Base-by-base conservation (phyloP, 1,284 basidiomycete species). In the Malassezia yamatoensis region DNA sequence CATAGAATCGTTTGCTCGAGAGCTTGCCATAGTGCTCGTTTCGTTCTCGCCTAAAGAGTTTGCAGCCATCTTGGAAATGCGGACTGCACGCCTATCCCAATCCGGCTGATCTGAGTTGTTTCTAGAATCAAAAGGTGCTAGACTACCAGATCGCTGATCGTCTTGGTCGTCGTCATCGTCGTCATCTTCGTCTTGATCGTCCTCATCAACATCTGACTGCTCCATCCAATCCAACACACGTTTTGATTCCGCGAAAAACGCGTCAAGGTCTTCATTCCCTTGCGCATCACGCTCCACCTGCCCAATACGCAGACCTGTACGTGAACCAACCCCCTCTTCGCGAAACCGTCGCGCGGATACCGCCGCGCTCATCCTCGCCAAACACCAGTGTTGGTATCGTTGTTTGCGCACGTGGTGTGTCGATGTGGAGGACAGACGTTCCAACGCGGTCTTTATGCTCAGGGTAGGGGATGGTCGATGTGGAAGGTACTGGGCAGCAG, bases 211-310 rank as follows among this genome's bases (percentile, higher is more conserved):
- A 10, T 76, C 77, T 16, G 80, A 59, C 51, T 76, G 65, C 62
- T 75, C 69, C 12, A 49, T 59, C 13, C 63, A 64, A 37, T 73
- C 67, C 45, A 75, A 64, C 54, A 64, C 70, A 42, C 67, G 61
- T 38, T 67, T 73, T 45, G 63, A 66, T 15, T 68, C 70, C 24
- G 62, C 61, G 60, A 67, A 67, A 54, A 71, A 74, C 13, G 63
- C 70, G 35, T 72, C 67, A 15, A 71, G 53, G 35, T 70, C 63
- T 10, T 68, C 64, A 46, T 69, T 54, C 10, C 88, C 90, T 68
- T 89, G 86, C 13, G 84, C 84, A 63, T 83, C 83, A n/a, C 67
- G 55, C 5, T 47, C 58, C 0, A 65, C 55, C 5, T 56, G 51
- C 0, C 68, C 63, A 12, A 70, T 65, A 11, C 64, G 61, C 16